Base-by-base conservation (phyloP, 2,329 filamentous ascomycete genomes). In the Phoma sp. region DNA sequence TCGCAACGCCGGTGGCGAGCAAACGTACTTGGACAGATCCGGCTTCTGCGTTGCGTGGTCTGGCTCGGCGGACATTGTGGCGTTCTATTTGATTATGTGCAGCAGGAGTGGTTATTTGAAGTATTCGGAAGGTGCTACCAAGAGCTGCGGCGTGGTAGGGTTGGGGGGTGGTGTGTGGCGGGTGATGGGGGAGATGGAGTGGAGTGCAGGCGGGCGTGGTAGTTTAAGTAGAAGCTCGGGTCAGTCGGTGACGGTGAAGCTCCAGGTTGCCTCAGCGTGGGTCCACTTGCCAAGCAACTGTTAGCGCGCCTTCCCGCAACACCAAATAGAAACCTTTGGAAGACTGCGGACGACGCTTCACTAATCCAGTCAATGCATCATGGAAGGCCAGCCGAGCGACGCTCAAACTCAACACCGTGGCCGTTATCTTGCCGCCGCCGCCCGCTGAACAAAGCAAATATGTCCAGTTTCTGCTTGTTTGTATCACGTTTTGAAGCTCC, bases 1-100 rank as follows among this genome's bases (percentile, higher is more conserved):
- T 38, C 17, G 54, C 21, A 43, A 27, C 24, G 10, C 50, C 50
- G 51, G 57, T 56, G 56, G 58, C 56, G 39, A 40, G 27, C 52
- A 47, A 27, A 74, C 77, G 60, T 68, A 79, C 77, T 78, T 75
- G 65, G 73, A 72, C 43, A 81, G 74, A 68, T 82, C 80, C 72
- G 77, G 74, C 77, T 82, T 81, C 65, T 70, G 70, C 73, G 80
- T 78, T 60, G 72, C 61, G 74, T 81, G 78, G 55, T 77, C 77
- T 68, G 80, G 79, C 64, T 82, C 80, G 63, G 77, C 79, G 69
- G 80, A 81, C 80, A 82, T 82, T 67, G 60, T 71, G 62, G 47
- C 57, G 47, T 48, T 58, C 53, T 62, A 46, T 60, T 48, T 61
- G 43, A 61, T 51, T 55, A 60, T 48, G n/a, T 62, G 61, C 54